Evolutionary conservation across 768 basidiomycete species (phyloP).

Genomic region (Mycena polygramma): DNA sequence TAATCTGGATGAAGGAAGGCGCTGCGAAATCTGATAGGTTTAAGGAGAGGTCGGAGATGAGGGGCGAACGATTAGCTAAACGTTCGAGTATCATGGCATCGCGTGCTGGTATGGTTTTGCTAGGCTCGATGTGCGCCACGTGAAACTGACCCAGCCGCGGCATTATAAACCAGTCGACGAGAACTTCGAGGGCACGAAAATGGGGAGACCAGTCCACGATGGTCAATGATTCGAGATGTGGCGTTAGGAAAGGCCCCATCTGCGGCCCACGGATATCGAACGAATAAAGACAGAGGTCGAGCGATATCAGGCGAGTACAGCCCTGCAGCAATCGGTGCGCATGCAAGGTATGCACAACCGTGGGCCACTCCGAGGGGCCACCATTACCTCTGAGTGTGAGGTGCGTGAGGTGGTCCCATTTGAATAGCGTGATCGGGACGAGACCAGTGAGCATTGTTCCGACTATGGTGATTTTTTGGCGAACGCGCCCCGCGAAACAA

Average conservation of each 20-base stretch:
- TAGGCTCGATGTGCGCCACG: neutral
- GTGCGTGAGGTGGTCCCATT: neutral
- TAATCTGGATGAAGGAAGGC: neutral
- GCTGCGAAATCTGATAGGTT: neutral
- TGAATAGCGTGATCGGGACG: neutral
- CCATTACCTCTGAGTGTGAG: too few species aligned
- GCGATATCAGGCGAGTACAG: neutral
- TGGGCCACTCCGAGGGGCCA: neutral
- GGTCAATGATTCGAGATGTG: neutral
- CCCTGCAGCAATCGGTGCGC: neutral
- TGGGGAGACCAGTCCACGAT: neutral
- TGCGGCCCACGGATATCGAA: neutral
- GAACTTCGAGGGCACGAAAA: neutral
- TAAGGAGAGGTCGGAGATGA: conserved; percentile 1
- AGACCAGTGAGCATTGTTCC: neutral
- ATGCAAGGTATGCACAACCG: neutral
- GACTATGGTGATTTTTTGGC: neutral
- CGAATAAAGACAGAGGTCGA: neutral
- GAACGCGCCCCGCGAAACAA: neutral
- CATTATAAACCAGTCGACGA: neutral
- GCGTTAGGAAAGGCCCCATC: neutral
- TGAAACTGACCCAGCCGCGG: neutral
- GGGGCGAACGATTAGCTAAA: neutral
- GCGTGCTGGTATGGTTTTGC: neutral
- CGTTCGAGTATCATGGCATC: neutral